Evolutionary conservation across 106 monocot genomes (phyloP), one percentile per base, ranked within the genome.

Genomic region (Dendrobium huoshanense): DNA sequence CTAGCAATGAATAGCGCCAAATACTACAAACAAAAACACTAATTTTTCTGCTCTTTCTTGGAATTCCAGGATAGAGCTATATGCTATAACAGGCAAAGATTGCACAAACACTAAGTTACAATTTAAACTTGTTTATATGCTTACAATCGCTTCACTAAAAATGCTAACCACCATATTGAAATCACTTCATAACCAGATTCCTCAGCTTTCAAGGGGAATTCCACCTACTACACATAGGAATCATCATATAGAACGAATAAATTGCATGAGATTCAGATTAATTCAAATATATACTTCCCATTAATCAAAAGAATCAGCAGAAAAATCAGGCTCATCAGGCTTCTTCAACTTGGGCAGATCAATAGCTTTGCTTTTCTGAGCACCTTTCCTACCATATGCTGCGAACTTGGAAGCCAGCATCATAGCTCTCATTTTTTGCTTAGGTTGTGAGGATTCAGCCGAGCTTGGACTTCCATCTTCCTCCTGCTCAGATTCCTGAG

Each of bases 261-360:
- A 17, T 17, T 58, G 17, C 58, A n/a, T n/a, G 25, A 65, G 22
- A 5, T 1, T 65, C 64, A 24, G 70, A 33, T 24, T 16, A 15
- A 70, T 1, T 3, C 15, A 11, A 70, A 16, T 4, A 31, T 31
- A 70, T 33, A 37, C 27, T 27, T 17, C 61, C 61, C 70, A 29
- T 41, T 82, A 82, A 56, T 86, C 82, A 56, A 55, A 86, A 70
- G 79, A 68, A n/a, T 83, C 86, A 31, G 75, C 73, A 75, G 88
- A 91, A 73, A 91, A 91, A 73, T 91, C 88, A 51, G 88, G 91
- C 79, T 91, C 88, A 42, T 91, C 88, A 16, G 88, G 91, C 29
- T 91, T 91, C 75, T 80, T 80, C 44, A 91, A 81, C 82, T 85
- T 87, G 11, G 86, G 79, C 84, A 86, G 77, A 37, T 86, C 86